Conservation (phyloP, 2,329 filamentous ascomycete genomes). For the Ophiostoma ulmi region DNA sequence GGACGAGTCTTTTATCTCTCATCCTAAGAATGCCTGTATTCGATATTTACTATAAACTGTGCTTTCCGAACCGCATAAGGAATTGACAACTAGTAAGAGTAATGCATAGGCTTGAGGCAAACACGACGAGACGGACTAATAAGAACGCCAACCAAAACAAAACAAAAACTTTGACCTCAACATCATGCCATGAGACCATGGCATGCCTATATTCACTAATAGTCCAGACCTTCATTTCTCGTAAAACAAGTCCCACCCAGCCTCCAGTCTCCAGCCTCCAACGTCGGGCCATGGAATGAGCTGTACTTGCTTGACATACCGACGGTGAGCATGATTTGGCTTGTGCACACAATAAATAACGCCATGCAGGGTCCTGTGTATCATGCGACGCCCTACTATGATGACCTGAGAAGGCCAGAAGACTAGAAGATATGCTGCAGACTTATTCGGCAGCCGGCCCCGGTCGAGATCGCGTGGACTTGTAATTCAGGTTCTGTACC, state of each 20-base stretch:
- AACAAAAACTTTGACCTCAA: neutral
- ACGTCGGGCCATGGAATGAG: neutral
- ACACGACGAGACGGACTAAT: neutral
- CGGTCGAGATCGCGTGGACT: too few species aligned
- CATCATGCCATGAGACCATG: neutral
- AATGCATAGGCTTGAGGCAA: neutral
- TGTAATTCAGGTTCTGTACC: neutral
- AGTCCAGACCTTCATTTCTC: neutral
- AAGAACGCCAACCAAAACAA: neutral
- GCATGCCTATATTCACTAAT: neutral
- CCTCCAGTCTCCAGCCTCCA: neutral
- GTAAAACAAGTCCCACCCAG: neutral
- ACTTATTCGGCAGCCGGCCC: neutral
- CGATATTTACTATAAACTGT: neutral
- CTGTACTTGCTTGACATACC: neutral
- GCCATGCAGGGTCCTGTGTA: neutral
- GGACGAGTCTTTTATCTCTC: neutral
- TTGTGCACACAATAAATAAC: neutral
- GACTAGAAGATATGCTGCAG: neutral
- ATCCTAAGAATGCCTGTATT: neutral
- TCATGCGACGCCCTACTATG: neutral
- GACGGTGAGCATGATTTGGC: neutral
- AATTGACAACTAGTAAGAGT: neutral
- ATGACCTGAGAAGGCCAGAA: neutral
- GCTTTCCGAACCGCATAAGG: neutral